A percentile compares a stretch with the other conserved stretches of the same genome.
Evolutionary conservation across 441 rosid species (phyloP).

Genomic region (Croton setiger): DNA sequence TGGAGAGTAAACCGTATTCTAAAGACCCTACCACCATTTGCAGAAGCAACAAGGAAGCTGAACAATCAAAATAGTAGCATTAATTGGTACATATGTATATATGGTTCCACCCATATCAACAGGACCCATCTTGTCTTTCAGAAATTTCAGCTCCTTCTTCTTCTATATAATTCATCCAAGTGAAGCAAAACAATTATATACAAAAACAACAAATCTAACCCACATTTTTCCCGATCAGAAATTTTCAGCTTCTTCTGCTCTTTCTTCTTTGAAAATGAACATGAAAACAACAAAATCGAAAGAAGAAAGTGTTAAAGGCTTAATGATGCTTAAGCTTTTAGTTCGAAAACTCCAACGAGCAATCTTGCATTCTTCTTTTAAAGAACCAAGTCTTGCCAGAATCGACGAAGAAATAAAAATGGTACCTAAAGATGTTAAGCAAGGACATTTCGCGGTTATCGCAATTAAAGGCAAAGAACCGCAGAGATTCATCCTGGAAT

Average conservation of each 20-base stretch:
- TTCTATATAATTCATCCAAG: constrained; percentile 15
- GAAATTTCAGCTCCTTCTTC: constrained; percentile 28
- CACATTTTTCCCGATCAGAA: neutral
- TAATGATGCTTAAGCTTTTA: constrained; percentile 30
- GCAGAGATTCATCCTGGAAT: constrained; percentile 54
- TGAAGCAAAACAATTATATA: constrained; percentile 1
- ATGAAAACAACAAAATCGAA: constrained; percentile 13
- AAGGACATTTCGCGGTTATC: constrained; percentile 48
- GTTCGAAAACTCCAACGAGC: constrained; percentile 25
- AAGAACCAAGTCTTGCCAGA: neutral
- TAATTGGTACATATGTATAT: constrained; percentile 24
- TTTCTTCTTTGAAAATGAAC: too few species aligned
- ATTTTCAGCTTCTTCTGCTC: too few species aligned
- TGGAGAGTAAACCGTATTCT: constrained; percentile 22
- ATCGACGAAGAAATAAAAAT: constrained; percentile 14
- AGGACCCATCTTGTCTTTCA: constrained; percentile 27
- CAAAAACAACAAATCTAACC: neutral
- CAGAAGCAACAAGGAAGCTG: constrained; percentile 2
- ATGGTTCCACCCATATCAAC: constrained; percentile 11
- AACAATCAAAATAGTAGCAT: constrained; percentile 22
- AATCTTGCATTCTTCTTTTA: constrained; percentile 18
- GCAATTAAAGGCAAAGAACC: constrained; percentile 35
- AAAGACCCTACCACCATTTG: constrained; percentile 26
- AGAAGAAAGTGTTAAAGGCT: constrained; percentile 24
- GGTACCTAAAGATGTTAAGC: constrained; percentile 39